Evolutionary conservation across 371 early-diverging fungal genomes (phyloP), one percentile per base, ranked within the genome.

Genomic region (Rhizomucor miehei): DNA sequence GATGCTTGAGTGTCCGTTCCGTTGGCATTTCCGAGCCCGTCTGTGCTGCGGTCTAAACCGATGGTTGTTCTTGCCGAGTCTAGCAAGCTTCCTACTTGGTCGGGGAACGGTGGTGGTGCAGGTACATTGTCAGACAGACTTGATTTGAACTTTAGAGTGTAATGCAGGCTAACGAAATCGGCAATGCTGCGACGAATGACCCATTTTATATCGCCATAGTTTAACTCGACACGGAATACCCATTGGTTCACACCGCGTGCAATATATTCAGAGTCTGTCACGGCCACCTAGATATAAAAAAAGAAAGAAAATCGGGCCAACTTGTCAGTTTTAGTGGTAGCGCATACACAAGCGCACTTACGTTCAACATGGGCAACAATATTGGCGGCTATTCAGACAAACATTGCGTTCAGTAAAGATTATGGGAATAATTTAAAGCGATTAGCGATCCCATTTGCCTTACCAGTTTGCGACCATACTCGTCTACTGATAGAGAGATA

Each of bases 171-270:
- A 50, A 85, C 66, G 56, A 92, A 89, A 57, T 92, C 92, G 48
- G 80, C 71, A 45, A 87, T 76, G 5, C 81, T 70, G n/a, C 89
- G 82, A 36, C 77, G 65, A 43, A 92, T 83, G 3, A 85, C 82
- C 92, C 92, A 92, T 67, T 86, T 84, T 41, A 84, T 67, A 52
- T 87, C 87, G 11, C 93, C 93, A 54, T 92, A 92, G 51, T 85
- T 79, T 29, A 91, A 63, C 56, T 89, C 88, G 36, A 91, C 81
- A 29, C 89, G 81, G 63, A 86, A 87, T 19, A 80, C 62, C 65
- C 75, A 75, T 57, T 79, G 67, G 21, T 56, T 65, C 0, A 63
- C 43, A 11, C 67, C 64, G 12, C 67, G 48, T 21, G 55, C 56
- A 16, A 76, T 54, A 20, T 73, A 63, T 50, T 81, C 73, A 4